Conservation (phyloP, 371 early-diverging fungal genomes). For the Mucor circinelloides region DNA sequence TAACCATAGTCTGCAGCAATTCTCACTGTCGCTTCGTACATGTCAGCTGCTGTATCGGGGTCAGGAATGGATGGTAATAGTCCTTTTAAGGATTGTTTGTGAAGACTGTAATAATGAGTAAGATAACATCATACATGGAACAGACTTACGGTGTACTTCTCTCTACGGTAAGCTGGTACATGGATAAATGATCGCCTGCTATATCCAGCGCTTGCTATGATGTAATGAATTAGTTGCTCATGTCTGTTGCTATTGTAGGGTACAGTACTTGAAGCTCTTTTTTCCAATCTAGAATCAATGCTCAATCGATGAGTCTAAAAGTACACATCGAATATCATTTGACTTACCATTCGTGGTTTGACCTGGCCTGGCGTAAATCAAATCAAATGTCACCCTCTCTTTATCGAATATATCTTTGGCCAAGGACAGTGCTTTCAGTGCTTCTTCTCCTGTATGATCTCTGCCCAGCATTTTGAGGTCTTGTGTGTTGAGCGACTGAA, state of each 20-base stretch:
- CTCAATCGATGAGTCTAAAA: not conserved
- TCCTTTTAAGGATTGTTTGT: constrained; percentile 50
- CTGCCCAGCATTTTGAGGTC: constrained; percentile 57
- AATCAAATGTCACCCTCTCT: constrained; percentile 73
- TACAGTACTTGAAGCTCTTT: constrained; percentile 57
- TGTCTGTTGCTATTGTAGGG: not conserved
- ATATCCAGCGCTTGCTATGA: constrained; percentile 50
- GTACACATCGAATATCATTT: not conserved
- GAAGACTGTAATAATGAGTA: constrained; percentile 43
- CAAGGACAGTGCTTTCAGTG: constrained; percentile 53
- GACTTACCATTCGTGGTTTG: constrained; percentile 57
- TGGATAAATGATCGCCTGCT: constrained; percentile 71
- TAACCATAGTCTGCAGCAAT: constrained; percentile 55
- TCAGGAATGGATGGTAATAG: constrained; percentile 44
- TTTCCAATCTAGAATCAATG: constrained; percentile 52
- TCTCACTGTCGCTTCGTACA: constrained; percentile 73
- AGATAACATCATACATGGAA: not conserved
- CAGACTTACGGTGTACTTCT: constrained; percentile 72
- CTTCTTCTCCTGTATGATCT: constrained; percentile 71
- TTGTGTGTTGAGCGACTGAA: constrained; percentile 70
- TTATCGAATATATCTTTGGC: constrained; percentile 62
- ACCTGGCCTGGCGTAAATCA: constrained; percentile 84
- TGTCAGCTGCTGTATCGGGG: constrained; percentile 64
- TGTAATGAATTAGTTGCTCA: not conserved
- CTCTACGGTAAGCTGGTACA: constrained; percentile 87